A percentile compares a stretch with the other conserved stretches of the same genome.
phyloP scores from a whole-genome alignment of 257 asterid species.

The Gentiana straminea region DNA sequence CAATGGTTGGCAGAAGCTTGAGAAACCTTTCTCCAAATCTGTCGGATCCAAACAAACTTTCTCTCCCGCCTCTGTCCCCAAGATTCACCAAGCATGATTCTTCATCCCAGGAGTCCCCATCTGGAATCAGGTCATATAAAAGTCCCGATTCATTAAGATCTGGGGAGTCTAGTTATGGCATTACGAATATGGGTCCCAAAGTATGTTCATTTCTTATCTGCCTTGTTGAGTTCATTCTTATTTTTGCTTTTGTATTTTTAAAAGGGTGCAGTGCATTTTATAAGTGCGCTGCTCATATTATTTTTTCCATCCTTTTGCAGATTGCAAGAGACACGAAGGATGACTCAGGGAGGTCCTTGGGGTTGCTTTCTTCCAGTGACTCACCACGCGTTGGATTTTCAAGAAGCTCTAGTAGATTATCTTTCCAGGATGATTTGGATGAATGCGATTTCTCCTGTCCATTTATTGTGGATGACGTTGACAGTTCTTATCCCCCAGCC shows the following conservation, averaged over 20 bases:
- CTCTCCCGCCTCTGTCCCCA: conserved; percentile 90
- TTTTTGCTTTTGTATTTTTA: background rate
- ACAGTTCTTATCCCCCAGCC: conserved; percentile 51
- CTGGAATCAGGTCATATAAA: conserved; percentile 56
- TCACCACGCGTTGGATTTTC: conserved; percentile 94
- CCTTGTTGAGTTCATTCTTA: conserved; percentile 7
- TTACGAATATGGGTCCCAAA: conserved; percentile 50
- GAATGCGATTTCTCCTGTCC: conserved; percentile 79
- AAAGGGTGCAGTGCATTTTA: too few relatives aligned
- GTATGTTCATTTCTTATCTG: conserved; percentile 26
- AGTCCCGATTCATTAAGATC: conserved; percentile 53
- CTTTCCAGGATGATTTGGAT: conserved; percentile 92
- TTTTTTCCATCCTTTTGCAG: conserved; percentile 22
- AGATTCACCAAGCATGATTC: conserved; percentile 54
- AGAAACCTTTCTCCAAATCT: conserved; percentile 75
- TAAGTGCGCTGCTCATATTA: background rate
- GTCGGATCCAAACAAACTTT: conserved; percentile 73
- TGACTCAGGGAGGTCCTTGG: conserved; percentile 94
- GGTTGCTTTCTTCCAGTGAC: conserved; percentile 77
- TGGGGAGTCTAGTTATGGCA: conserved; percentile 47
- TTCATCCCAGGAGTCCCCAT: conserved; percentile 78
- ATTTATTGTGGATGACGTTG: conserved; percentile 94
- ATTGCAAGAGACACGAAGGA: conserved; percentile 70
- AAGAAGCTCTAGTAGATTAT: conserved; percentile 87
- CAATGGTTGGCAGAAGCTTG: conserved; percentile 66